Base-by-base conservation (phyloP, 352 stramenopile genomes). In the Globisporangium nagaii region DNA sequence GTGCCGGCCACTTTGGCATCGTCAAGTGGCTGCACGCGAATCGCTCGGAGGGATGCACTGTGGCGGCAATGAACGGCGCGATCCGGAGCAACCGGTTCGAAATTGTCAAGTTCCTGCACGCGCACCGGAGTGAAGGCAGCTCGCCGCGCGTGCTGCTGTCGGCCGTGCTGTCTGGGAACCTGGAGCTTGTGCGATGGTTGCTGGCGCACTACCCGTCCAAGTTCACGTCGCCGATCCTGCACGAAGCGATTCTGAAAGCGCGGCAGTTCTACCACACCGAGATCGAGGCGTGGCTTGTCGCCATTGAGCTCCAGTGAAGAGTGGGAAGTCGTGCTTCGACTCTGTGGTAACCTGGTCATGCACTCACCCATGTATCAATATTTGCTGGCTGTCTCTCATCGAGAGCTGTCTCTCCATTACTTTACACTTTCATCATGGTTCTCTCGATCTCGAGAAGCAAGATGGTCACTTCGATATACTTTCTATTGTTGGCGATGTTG, bases 381-480 rank as follows among this genome's bases (percentile, higher is more conserved):
- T n/a, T n/a, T n/a, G n/a, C n/a, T n/a, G n/a, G n/a, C n/a, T n/a
- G n/a, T n/a, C n/a, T n/a, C n/a, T n/a, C n/a, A n/a, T n/a, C n/a
- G n/a, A n/a, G n/a, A n/a, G n/a, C n/a, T n/a, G n/a, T n/a, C n/a
- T n/a, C n/a, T n/a, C n/a, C n/a, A n/a, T 13, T 45, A 45, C 28
- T 30, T 45, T 45, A 45, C 43, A 49, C 27, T 36, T 27, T 42
- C 17, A 53, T 36, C n/a, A 25, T n/a, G n/a, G n/a, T 6, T 30
- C 32, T 37, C 13, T 63, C 34, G 10, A 58, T 37, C 3, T 63
- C 50, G 9, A 48, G 34, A 10, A 63, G 42, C 13, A 28, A 37
- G 27, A 64, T 55, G 9, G 54, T 60, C 31, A 49, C 44, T 41
- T 64, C 50, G 19, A 68, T 63, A 27, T 65, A 62, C 32, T 42